Conservation (phyloP, 352 stramenopile species). For the Phytophthora cryptogea region DNA sequence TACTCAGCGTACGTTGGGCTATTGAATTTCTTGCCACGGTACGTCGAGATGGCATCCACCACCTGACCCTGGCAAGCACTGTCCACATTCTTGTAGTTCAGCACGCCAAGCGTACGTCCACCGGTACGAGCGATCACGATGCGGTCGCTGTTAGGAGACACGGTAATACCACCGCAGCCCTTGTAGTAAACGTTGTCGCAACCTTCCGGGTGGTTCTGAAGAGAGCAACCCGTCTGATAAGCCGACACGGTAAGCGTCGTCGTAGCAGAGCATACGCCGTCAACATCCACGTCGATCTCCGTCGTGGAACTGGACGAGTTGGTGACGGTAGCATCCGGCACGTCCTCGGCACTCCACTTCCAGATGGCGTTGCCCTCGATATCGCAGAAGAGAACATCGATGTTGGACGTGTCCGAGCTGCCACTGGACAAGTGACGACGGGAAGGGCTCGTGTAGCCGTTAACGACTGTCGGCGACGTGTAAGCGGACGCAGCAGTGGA, state of each 20-base stretch:
- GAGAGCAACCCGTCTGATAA: slow-evolving; percentile 66
- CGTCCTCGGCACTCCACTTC: slow-evolving; percentile 63
- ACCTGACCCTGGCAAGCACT: slow-evolving; percentile 66
- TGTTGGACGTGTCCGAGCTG: slow-evolving; percentile 35
- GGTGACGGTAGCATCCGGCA: slow-evolving; percentile 37
- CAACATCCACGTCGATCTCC: slow-evolving; percentile 41
- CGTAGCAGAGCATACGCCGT: slow-evolving; percentile 39
- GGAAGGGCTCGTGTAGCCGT: slow-evolving; percentile 38
- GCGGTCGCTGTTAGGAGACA: slow-evolving; percentile 62
- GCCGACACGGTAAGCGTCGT: slow-evolving; percentile 63
- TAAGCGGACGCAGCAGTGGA: slow-evolving; percentile 33
- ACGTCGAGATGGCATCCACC: slow-evolving; percentile 76
- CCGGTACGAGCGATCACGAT: slow-evolving; percentile 79
- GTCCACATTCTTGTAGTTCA: slow-evolving; percentile 62
- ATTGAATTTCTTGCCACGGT: slow-evolving; percentile 82
- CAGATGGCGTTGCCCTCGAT: slow-evolving; percentile 75
- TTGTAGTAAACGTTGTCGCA: slow-evolving; percentile 78
- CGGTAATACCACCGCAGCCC: slow-evolving; percentile 77
- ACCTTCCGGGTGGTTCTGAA: slow-evolving; percentile 66
- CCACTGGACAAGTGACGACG: slow-evolving; percentile 44
- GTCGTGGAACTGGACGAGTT: slow-evolving; percentile 41
- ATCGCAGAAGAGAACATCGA: slow-evolving; percentile 76
- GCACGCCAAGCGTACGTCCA: slow-evolving; percentile 70
- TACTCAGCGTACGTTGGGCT: slow-evolving; percentile 75
- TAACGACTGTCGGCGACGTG: slow-evolving; percentile 56